Evolutionary conservation across 371 early-diverging fungal genomes (phyloP), one percentile per base, ranked within the genome.

Genomic region (Blakeslea trispora): DNA sequence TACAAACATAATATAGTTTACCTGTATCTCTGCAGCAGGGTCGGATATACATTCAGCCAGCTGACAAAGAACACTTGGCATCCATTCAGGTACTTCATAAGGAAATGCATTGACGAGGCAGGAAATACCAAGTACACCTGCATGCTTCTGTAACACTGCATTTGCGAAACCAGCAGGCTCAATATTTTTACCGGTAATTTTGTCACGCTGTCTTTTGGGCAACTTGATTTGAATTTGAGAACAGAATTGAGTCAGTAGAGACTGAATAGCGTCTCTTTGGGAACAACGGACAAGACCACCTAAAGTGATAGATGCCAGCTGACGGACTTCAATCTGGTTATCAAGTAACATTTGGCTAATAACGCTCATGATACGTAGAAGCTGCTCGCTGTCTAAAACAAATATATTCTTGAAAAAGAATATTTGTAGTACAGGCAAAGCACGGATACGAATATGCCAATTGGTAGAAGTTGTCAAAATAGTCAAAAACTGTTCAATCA

Each of bases 51-150:
- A 93, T 8, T 69, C 68, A 5, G 94, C 85, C 43, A 96, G 66
- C 53, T 68, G 64, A 37, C 91, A 87, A 54, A 96, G 72, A 17
- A 89, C 84, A 22, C 71, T 77, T 1, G 97, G 96, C 89, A 95
- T 86, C 93, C 94, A 96, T 43, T 82, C 77, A 5, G 96, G 95
- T 2, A 95, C 87, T 17, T 91, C 91, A 57, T 96, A 95, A 7
- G 97, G 97, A 64, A 92, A 95, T 1, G 96, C 94, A 53, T 84
- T 81, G 5, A 95, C 77, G 18, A 96, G 69, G 5, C 91, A 85
- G 14, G 91, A 83, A n/a, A 96, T 68, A 0, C 96, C 97, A 49
- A 96, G 77, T 11, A 90, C 94, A 23, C 90, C 94, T 0, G 92
- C 89, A 71, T 95, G 96, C 14, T 94, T 86, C 34, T 81, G 82